phyloP scores from a whole-genome alignment of 495 filamentous ascomycete species.

The Durotheca rogersii region DNA sequence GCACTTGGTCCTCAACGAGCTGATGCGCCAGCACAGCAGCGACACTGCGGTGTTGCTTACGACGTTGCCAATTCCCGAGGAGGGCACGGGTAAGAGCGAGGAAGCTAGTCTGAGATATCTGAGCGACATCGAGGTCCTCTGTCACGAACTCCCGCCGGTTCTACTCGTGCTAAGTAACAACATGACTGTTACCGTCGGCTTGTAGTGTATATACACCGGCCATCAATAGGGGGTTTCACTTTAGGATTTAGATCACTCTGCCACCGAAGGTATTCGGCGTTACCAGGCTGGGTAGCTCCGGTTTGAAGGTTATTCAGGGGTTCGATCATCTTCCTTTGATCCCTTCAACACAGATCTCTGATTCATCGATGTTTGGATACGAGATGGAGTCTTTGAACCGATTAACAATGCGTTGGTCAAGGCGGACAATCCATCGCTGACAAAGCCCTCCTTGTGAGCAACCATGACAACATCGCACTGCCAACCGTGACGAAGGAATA shows the following conservation, averaged over 20 bases:
- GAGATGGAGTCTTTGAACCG: neutral
- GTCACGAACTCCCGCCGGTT: slow-evolving; percentile 65
- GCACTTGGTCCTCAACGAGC: slow-evolving; percentile 82
- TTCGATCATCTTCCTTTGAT: neutral
- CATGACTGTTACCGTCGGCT: slow-evolving; percentile 85
- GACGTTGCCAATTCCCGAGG: slow-evolving; percentile 73
- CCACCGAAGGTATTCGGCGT: neutral
- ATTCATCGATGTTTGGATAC: slow-evolving; percentile 4
- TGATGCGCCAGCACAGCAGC: slow-evolving; percentile 67
- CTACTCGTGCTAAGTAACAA: slow-evolving; percentile 85
- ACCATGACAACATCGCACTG: neutral
- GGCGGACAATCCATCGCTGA: neutral
- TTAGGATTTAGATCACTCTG: too few species aligned
- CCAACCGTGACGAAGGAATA: slow-evolving; percentile 8
- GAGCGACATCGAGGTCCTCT: slow-evolving; percentile 73
- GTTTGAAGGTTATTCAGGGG: neutral
- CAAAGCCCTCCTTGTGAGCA: slow-evolving; percentile 15
- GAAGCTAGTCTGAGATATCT: slow-evolving; percentile 70
- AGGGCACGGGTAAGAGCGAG: slow-evolving; percentile 70
- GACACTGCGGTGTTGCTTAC: slow-evolving; percentile 83
- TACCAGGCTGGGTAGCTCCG: neutral
- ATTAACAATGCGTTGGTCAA: slow-evolving; percentile 20
- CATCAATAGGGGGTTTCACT: neutral
- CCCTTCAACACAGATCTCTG: neutral
- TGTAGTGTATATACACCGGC: slow-evolving; percentile 45